Conservation (phyloP, 768 basidiomycete species). For the Stropharia rugosoannulata region DNA sequence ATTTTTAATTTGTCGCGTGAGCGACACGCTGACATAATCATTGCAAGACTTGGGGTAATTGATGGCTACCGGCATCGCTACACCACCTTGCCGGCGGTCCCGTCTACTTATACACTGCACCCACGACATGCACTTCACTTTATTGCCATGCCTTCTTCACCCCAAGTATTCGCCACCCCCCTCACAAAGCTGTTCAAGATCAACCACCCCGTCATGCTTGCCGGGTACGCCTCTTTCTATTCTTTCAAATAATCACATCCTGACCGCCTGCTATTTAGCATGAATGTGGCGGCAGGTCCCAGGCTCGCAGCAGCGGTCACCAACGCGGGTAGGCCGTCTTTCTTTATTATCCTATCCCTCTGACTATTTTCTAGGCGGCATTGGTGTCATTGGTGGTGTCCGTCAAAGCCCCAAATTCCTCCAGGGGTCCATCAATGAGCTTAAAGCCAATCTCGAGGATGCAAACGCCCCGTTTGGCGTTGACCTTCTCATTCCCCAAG, state of each 20-base stretch:
- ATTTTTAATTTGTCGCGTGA: constrained; percentile 14
- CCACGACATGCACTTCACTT: constrained; percentile 6
- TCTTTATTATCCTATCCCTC: not conserved
- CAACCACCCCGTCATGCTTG: constrained; percentile 83
- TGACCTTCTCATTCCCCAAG: constrained; percentile 80
- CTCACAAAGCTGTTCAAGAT: constrained; percentile 76
- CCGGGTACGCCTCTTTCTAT: constrained; percentile 43
- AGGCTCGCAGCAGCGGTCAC: constrained; percentile 87
- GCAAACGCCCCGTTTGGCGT: constrained; percentile 78
- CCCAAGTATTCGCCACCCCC: constrained; percentile 66
- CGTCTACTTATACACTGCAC: constrained; percentile 9
- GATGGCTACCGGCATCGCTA: constrained; percentile 3
- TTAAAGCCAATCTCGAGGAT: constrained; percentile 75
- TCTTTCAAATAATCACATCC: not conserved
- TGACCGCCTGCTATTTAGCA: constrained; percentile 36
- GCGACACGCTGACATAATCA: constrained; percentile 16
- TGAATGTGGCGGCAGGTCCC: constrained; percentile 88
- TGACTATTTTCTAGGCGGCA: constrained; percentile 47
- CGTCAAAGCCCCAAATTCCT: constrained; percentile 73
- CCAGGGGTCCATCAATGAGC: constrained; percentile 61
- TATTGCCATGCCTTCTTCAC: constrained; percentile 62
- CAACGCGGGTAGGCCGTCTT: constrained; percentile 60
- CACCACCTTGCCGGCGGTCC: not conserved
- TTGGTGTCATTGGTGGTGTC: constrained; percentile 87
- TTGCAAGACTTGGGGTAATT: not conserved